Evolutionary conservation across 140 eudicot species (phyloP).

Genomic region (Erigeron philadelphicus): DNA sequence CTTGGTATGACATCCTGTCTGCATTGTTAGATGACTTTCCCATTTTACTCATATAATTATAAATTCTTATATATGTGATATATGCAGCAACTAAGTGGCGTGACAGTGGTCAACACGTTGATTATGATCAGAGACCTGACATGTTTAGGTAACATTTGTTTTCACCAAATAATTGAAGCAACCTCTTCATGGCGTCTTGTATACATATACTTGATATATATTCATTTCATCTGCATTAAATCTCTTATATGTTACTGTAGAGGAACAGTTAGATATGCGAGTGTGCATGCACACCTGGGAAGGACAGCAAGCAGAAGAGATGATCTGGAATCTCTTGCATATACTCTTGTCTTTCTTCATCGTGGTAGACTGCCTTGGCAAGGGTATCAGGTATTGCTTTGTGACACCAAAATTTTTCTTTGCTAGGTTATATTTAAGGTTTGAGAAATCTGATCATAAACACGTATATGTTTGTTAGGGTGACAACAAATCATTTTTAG

Average conservation of each 20-base stretch:
- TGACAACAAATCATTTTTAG: constrained; percentile 84
- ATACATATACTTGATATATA: neutral
- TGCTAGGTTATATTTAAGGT: neutral
- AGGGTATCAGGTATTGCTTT: constrained; percentile 77
- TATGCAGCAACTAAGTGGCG: constrained; percentile 70
- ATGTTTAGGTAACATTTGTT: constrained; percentile 47
- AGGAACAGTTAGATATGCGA: constrained; percentile 93
- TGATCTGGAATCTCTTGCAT: constrained; percentile 91
- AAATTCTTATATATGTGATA: neutral
- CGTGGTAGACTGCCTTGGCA: constrained; percentile 98
- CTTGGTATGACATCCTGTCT: constrained; percentile 40
- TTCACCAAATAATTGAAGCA: constrained; percentile 1
- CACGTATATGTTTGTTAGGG: constrained; percentile 40
- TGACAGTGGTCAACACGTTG: constrained; percentile 57
- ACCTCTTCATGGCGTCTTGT: neutral
- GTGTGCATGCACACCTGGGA: constrained; percentile 95
- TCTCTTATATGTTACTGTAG: constrained; percentile 31
- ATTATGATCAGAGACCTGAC: constrained; percentile 77
- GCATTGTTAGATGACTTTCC: neutral
- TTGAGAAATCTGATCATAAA: constrained; percentile 1
- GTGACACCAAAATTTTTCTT: neutral
- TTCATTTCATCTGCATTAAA: constrained; percentile 1
- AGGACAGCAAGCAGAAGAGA: constrained; percentile 93
- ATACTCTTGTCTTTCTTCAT: constrained; percentile 78
- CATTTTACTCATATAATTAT: neutral